Percentiles rank a stretch among this genome's conserved stretches.
These are phyloP conservation scores for Candida mattraensis DNA, from an alignment of 805 yeast species.

Conservation along the genomic window DNA sequence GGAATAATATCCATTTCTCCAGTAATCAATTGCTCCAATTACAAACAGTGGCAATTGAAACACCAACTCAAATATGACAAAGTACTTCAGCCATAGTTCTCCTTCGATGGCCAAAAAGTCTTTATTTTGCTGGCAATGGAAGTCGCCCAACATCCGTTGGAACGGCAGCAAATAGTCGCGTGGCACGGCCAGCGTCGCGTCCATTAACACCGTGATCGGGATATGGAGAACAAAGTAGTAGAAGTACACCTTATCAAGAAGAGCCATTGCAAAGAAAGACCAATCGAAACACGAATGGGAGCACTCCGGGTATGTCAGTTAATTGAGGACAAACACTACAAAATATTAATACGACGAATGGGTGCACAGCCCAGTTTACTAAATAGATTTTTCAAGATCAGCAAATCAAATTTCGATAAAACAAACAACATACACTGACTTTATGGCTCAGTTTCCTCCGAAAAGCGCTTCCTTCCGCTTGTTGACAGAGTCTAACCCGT, in stretches of 20 bases:
- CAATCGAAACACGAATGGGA: too few relatives aligned
- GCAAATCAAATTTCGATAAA: too few relatives aligned
- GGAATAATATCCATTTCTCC: constrained; percentile 21
- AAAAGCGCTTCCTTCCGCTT: constrained; percentile 33
- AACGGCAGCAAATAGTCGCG: constrained; percentile 41
- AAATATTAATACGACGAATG: too few relatives aligned
- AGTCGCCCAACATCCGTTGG: constrained; percentile 50
- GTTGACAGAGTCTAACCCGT: constrained; percentile 32
- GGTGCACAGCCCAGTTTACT: too few relatives aligned
- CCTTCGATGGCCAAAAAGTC: constrained; percentile 65
- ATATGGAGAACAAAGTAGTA: constrained; percentile 55
- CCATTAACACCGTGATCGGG: constrained; percentile 74
- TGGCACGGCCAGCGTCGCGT: constrained; percentile 71
- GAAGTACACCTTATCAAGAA: constrained; percentile 27
- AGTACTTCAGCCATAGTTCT: constrained; percentile 63
- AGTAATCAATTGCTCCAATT: constrained; percentile 37
- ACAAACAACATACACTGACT: too few relatives aligned
- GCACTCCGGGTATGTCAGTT: too few relatives aligned
- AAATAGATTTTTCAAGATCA: too few relatives aligned
- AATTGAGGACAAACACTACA: too few relatives aligned
- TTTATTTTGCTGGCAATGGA: constrained; percentile 64
- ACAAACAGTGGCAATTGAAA: constrained; percentile 82
- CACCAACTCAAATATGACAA: constrained; percentile 69
- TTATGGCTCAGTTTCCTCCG: constrained; percentile 12
- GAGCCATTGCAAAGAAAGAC: constrained; percentile 1